Percentiles rank a stretch among this genome's conserved stretches.
phyloP scores from a whole-genome alignment of 768 basidiomycete species.

The Kwoniella bestiolae region DNA sequence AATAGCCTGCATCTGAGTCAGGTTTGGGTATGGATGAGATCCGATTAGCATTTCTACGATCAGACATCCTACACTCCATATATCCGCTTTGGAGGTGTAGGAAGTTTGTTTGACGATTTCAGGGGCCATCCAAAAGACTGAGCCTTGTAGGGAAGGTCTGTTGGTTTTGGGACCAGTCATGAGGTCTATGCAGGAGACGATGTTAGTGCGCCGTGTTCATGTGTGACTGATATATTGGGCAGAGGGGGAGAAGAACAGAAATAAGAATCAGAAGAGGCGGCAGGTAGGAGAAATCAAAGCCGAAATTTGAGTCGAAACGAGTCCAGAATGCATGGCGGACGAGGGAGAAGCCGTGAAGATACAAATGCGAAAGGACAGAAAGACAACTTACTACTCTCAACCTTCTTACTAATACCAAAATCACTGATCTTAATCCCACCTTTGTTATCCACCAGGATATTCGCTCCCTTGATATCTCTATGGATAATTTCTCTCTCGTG shows the following conservation, averaged over 20 bases:
- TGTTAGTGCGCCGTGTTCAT: too few species aligned
- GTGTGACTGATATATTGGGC: too few species aligned
- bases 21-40: constrained; percentile 91
- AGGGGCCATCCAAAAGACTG: constrained; percentile 99
- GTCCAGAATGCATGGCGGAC: not conserved
- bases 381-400: constrained; percentile 80
- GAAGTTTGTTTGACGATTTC: constrained; percentile 96
- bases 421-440: constrained; percentile 97
- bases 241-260: too few species aligned
- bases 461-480: constrained; percentile 98
- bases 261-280: too few species aligned
- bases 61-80: constrained; percentile 94
- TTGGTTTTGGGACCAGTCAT: constrained; percentile 69
- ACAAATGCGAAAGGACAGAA: not conserved
- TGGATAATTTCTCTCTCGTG: constrained; percentile 94
- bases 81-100: constrained; percentile 89
- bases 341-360: not conserved
- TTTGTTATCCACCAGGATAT: constrained; percentile 97
- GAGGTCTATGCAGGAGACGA: too few species aligned
- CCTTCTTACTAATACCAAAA: constrained; percentile 96
- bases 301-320: too few species aligned
- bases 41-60: constrained; percentile 97
- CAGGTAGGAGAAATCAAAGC: too few species aligned
- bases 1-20: constrained; percentile 99
- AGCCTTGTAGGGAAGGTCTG: constrained; percentile 92